These are phyloP conservation scores for Pleurotus djamor DNA, from an alignment of 768 basidiomycete species.

Conservation along the genomic window DNA sequence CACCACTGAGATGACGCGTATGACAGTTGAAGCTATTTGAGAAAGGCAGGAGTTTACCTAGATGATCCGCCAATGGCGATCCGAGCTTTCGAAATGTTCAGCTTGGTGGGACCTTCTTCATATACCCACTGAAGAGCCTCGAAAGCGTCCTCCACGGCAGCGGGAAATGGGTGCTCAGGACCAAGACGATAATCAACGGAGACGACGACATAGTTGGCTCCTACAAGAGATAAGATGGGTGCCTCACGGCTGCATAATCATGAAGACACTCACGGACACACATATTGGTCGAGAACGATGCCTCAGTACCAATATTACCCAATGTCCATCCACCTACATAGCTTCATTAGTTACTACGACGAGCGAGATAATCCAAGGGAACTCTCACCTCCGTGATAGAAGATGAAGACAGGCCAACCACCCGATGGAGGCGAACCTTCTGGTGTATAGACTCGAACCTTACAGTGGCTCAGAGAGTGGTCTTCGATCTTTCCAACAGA, in stretches of 20 bases:
- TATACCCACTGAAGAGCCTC: conserved; percentile 65
- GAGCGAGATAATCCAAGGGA: background rate
- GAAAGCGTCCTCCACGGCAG: conserved; percentile 70
- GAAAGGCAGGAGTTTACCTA: conserved; percentile 37
- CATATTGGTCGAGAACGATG: conserved; percentile 61
- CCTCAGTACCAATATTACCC: conserved; percentile 59
- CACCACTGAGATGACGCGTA: conserved; percentile 42
- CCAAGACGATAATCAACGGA: conserved; percentile 73
- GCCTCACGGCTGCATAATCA: background rate
- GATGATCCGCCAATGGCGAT: conserved; percentile 76
- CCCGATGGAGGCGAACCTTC: conserved; percentile 41
- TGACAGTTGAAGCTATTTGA: background rate
- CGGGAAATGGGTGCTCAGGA: conserved; percentile 69
- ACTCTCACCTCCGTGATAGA: conserved; percentile 67
- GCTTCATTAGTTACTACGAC: background rate
- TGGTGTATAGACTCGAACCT: conserved; percentile 66
- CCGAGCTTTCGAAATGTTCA: conserved; percentile 46
- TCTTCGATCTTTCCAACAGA: conserved; percentile 55
- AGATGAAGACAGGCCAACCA: conserved; percentile 75
- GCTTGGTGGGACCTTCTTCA: conserved; percentile 38
- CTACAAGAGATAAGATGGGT: conserved; percentile 24
- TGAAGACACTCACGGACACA: conserved; percentile 41
- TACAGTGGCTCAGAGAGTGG: conserved; percentile 46
- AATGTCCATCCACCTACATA: conserved; percentile 72
- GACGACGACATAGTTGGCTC: conserved; percentile 58